Base-by-base conservation (phyloP, 2,329 filamentous ascomycete species). In the Hypoxylon sp. region DNA sequence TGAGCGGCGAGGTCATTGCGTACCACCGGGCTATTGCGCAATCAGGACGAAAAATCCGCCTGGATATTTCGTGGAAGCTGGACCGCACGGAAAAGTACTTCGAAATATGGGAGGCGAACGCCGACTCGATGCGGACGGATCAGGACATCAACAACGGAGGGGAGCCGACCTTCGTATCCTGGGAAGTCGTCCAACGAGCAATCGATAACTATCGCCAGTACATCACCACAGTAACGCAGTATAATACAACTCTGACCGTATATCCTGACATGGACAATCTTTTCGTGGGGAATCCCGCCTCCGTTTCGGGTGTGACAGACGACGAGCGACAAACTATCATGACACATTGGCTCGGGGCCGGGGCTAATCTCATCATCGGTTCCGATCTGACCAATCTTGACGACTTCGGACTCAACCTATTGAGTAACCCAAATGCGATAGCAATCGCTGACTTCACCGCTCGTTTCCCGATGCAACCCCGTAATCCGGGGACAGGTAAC, bases 201-300 rank as follows among this genome's bases (percentile, higher is more conserved):
- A 76, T 76, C 57, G 75, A 77, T 9, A 73, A 76, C 48, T 77
- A 77, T 60, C 72, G 75, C 4, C 70, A 75, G 34, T 76, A 73
- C 53, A 74, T 76, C 56, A 58, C 61, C 9, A 65, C 63, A 1
- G 70, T 72, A 5, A 63, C 56, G n/a, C 60, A 67, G 50, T 69
- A 67, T 17, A 60, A 65, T 19, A 61, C 32, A 1, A 62, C 70
- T 3, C 55, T 43, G 38, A 43, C 38, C 38, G 11, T 43, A 43
- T 43, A 43, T 43, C 38, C 38, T 5, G 38, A 43, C 59, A 74
- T 77, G 72, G 75, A 76, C 45, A 76, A 72, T 25, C 60, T 75
- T 10, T 75, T 73, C 28, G 63, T 74, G 28, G 75, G 66, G 19
- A 77, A 77, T 46, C 28, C 67, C n/a, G 67, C 60, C 25, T 51